Base-by-base conservation (phyloP, 257 asterid species). In the Solanum bulbocastanum region DNA sequence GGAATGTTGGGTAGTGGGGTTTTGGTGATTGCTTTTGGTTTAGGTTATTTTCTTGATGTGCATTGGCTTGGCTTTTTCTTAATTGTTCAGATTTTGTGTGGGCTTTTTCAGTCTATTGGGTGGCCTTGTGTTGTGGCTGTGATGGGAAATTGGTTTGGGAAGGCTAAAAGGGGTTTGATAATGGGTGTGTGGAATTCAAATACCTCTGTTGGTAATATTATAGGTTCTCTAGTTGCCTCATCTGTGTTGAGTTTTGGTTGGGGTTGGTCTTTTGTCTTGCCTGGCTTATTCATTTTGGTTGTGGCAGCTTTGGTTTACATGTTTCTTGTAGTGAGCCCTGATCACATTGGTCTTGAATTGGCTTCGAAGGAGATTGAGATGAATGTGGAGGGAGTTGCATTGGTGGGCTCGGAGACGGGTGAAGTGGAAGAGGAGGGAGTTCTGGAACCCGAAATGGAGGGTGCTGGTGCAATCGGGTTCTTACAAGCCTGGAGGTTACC, bases 101-200 rank as follows among this genome's bases (percentile, higher is more conserved):
- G 99, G 83, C 86, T 97, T 89, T 96, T 95, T 89, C 99, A 97
- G 92, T 97, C 98, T 35, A 90, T 95, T 2, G 99, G 98, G 36
- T 97, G 97, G 98, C 99, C 99, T 83, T 95, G 98, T 89, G 99
- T 97, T 86, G 98, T 97, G 90, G 94, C 99, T 9, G 93, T 95
- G 71, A 94, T 96, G 39, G 99, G 98, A 84, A 96, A 96, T 83
- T 97, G 99, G 99, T 96, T 92, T 83, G 96, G 95, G 91, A 94
- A 93, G 93, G 92, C 93, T 4, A 95, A 92, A 89, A 94, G 99
- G 88, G 98, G 98, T 86, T 86, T 97, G 92, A 93, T 97, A 56
- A 93, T 97, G 98, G 98, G 98, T 65, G 91, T 94, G 3, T 97
- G 99, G 99, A 94, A 88, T 87, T 96, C 99, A 4, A 98, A 97